Base-by-base conservation (phyloP, 2,329 filamentous ascomycete species). In the Neocucurbitaria cava region DNA sequence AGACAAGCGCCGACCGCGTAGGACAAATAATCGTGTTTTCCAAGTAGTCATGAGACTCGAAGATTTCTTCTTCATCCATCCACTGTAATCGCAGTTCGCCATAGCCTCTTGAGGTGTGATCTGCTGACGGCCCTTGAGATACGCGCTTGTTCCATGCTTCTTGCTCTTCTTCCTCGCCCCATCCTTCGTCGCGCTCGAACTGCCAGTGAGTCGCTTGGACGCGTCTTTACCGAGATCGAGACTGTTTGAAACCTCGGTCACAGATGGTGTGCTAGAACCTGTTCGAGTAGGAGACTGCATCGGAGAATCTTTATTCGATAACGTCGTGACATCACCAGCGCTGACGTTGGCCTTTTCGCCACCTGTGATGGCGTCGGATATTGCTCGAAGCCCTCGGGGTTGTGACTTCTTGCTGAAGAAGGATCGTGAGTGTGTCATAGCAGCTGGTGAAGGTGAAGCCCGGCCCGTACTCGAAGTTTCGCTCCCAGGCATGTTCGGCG, bases 51-150 rank as follows among this genome's bases (percentile, higher is more conserved):
- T 96, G 30, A 98, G 82, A 69, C 94, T 95, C 1, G 92, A 94
- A 55, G 92, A 96, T 77, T 96, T 93, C 83, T 99, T 99, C 82
- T 95, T 98, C 95, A 99, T 99, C 95, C 95, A 99, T 1, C 95
- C 95, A 68, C 89, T 94, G 74, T 96, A 98, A 71, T 99, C 94
- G 50, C 92, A 94, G 57, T 87, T 87, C 58, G 87, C 80, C 76
- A 96, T 95, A 56, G 94, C 92, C 71, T 96, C 91, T 50, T 87
- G 82, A 0, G 95, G 95, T 0, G 85, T 79, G 56, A 94, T 89
- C 76, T 93, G 92, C 65, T 90, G 85, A 36, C 98, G 79, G 0
- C 95, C 95, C 26, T 91, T 89, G 17, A 88, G 91, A 76, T 98
- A 99, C 0, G 95, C 95, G 69, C 93, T 97, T 0, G 95, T 99